A percentile compares a stretch with the other conserved stretches of the same genome.
phyloP scores from a whole-genome alignment of 2,329 filamentous ascomycete species.

The Xylariaceae sp. region DNA sequence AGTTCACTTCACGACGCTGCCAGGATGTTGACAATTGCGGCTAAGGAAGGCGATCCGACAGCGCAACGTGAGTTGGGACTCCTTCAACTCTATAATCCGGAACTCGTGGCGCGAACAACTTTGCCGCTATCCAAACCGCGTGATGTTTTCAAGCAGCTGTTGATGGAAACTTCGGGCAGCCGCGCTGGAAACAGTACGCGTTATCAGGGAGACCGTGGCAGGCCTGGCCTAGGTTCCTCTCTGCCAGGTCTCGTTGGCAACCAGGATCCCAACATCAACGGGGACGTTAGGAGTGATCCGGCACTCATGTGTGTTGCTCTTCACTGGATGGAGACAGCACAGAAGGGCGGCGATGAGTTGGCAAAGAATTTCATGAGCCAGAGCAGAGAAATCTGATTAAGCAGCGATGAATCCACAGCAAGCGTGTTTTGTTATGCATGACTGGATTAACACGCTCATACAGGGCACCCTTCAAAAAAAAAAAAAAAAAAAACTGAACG shows the following conservation, averaged over 20 bases:
- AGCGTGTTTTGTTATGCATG: neutral
- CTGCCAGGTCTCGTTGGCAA: conserved; percentile 26
- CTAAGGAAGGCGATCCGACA: conserved; percentile 82
- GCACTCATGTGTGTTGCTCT: conserved; percentile 89
- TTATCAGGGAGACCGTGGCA: conserved; percentile 29
- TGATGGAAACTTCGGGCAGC: conserved; percentile 65
- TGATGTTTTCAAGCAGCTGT: conserved; percentile 84
- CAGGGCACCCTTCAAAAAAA: too few relatives aligned
- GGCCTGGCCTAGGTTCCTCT: conserved; percentile 27
- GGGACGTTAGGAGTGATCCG: conserved; percentile 65
- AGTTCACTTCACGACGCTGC: conserved; percentile 74
- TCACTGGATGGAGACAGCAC: conserved; percentile 94
- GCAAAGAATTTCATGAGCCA: conserved; percentile 79
- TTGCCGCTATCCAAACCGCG: conserved; percentile 77
- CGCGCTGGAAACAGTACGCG: conserved; percentile 32
- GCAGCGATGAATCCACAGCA: neutral
- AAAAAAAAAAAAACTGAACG: neutral
- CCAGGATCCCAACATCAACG: conserved; percentile 34
- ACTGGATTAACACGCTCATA: neutral
- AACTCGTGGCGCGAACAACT: conserved; percentile 73
- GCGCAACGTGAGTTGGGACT: conserved; percentile 91
- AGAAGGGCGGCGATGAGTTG: conserved; percentile 77
- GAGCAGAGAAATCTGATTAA: conserved; percentile 38
- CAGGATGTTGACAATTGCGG: conserved; percentile 85
- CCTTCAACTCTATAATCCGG: conserved; percentile 87